Base-by-base conservation (phyloP, 371 early-diverging fungal genomes). In the Apophysomyces ossiformis region DNA sequence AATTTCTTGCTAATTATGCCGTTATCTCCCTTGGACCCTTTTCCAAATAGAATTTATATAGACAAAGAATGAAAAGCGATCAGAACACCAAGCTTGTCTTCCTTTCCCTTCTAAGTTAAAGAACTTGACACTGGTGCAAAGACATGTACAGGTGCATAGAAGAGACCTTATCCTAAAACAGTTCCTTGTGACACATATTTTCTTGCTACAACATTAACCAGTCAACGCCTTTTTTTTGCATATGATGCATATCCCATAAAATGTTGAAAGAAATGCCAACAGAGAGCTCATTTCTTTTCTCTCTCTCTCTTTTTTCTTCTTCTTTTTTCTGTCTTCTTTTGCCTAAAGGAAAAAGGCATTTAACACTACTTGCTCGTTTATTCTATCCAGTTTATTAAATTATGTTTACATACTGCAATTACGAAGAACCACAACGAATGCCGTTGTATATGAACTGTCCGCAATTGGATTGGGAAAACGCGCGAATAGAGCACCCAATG, bases 171-270 rank as follows among this genome's bases (percentile, higher is more conserved):
- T 16, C 54, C 54, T 26, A 26, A 50, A 50, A 32, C 54, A 50
- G 54, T 21, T 26, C 54, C 13, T 50, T 50, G 54, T 50, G 54
- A 50, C 54, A 50, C 54, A 50, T 21, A 50, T 50, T 50, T 50
- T 4, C 3, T 16, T 50, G 46, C 16, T 26, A 7, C 35, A 4
- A n/a, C 41, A 13, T 26, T 21, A 21, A 21, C 54, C 54, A 50
- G 54, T 50, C 54, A n/a, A 50, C 21, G 7, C 16, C 32, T 26
- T 50, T 50, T 50, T 21, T 16, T 21, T 50, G 54, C 54, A 50
- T 50, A 50, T 50, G 54, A 50, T 50, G 54, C 54, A 50, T 50
- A 50, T 21, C 21, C 54, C n/a, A 50, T 50, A 50, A 50, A 50
- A 50, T 26, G 54, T 50, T 50, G 54, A 16, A 50, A 21, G 21